phyloP scores from a whole-genome alignment of 2,329 filamentous ascomycete species.

The Penicillium capsulatum region DNA sequence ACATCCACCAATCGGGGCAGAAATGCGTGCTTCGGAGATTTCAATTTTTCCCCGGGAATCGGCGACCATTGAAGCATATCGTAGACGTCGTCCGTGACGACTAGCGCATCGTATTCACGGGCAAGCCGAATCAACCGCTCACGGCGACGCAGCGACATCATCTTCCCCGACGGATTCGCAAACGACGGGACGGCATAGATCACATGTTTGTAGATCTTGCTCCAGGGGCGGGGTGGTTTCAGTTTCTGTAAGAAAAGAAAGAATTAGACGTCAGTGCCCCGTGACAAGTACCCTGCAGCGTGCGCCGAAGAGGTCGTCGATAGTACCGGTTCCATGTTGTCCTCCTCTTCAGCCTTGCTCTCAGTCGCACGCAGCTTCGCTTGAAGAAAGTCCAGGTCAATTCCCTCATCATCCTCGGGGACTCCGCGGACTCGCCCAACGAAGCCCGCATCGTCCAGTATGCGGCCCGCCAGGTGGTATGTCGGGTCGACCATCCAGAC shows the following conservation, averaged over 20 bases:
- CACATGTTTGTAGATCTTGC: conserved; percentile 79
- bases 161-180: conserved; percentile 80
- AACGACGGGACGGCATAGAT: conserved; percentile 88
- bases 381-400: conserved; percentile 63
- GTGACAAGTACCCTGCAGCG: background rate
- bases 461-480: conserved; percentile 79
- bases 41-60: conserved; percentile 17
- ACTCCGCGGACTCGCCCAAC: conserved; percentile 61
- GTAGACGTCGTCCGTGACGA: conserved; percentile 89
- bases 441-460: conserved; percentile 79
- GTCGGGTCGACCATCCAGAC: conserved; percentile 79
- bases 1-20: conserved; percentile 75
- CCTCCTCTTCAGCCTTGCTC: conserved; percentile 35
- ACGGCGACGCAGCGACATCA: conserved; percentile 68
- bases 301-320: conserved; percentile 8
- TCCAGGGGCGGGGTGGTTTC: conserved; percentile 57
- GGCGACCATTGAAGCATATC: conserved; percentile 80
- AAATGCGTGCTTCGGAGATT: conserved; percentile 38
- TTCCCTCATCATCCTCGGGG: conserved; percentile 71
- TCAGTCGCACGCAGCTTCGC: conserved; percentile 50
- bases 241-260: conserved; percentile 38
- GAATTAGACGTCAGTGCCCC: background rate
- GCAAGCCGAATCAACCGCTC: conserved; percentile 70
- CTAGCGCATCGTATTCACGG: conserved; percentile 71
- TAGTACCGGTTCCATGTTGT: conserved; percentile 44